Conservation (phyloP, 2,329 filamentous ascomycete species). For the Blastomyces emzantsi region DNA sequence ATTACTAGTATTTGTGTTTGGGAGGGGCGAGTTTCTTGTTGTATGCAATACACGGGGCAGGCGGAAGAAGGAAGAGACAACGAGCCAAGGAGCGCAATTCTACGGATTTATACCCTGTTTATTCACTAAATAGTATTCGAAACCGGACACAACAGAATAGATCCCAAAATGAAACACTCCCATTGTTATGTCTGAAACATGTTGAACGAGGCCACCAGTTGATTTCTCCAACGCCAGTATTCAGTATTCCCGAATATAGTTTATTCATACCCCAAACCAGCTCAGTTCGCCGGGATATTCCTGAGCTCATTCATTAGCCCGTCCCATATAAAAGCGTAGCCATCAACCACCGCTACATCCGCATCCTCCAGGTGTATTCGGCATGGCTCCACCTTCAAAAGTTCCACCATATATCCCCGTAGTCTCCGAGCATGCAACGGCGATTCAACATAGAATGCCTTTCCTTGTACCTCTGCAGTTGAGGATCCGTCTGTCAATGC, state of each 20-base stretch:
- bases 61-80: neutral
- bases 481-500: constrained; percentile 10
- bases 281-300: neutral
- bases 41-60: neutral
- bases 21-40: neutral
- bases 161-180: neutral
- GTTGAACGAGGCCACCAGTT: neutral
- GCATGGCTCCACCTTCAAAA: constrained; percentile 5
- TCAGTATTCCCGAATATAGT: no score
- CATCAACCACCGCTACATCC: constrained; percentile 4
- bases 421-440: constrained; percentile 9
- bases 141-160: neutral
- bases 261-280: no score
- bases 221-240: neutral
- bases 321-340: constrained; percentile 10
- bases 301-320: neutral
- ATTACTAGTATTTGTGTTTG: neutral
- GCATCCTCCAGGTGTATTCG: constrained; percentile 3
- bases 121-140: neutral
- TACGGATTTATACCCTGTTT: neutral
- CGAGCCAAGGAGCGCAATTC: neutral
- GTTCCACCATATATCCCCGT: constrained; percentile 2
- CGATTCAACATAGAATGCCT: constrained; percentile 8
- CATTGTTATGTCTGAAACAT: neutral
- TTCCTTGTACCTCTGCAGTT: constrained; percentile 7